A percentile compares a stretch with the other conserved stretches of the same genome.
These are phyloP conservation scores for Gnomoniopsis smithogilvyi DNA, from an alignment of 2,329 filamentous ascomycete genomes.

Conservation along the genomic window DNA sequence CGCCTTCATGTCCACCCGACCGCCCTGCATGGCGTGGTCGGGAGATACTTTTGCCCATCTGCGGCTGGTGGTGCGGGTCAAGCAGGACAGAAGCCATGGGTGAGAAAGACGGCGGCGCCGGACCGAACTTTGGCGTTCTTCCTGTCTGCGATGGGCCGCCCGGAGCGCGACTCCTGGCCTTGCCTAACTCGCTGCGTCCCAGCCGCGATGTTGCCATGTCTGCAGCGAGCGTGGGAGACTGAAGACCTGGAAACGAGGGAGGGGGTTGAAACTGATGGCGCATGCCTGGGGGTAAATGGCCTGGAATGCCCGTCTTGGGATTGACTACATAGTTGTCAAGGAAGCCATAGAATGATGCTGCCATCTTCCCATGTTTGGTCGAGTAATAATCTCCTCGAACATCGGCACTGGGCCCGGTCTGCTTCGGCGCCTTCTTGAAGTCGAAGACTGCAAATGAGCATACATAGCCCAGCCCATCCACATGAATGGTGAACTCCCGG, in stretches of 20 bases:
- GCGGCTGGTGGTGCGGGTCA: constrained; percentile 72
- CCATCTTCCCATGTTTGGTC: constrained; percentile 96
- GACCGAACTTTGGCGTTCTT: constrained; percentile 42
- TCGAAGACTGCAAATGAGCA: constrained; percentile 98
- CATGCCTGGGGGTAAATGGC: constrained; percentile 53
- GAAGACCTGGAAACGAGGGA: constrained; percentile 69
- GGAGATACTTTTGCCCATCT: constrained; percentile 45
- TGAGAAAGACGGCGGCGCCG: constrained; percentile 49
- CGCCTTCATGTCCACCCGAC: constrained; percentile 43
- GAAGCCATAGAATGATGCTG: constrained; percentile 94
- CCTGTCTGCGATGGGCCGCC: constrained; percentile 31
- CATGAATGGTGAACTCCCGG: constrained; percentile 93
- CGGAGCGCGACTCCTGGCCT: constrained; percentile 38
- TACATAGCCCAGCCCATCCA: constrained; percentile 92
- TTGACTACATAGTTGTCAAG: constrained; percentile 85
- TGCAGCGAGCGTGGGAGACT: constrained; percentile 55
- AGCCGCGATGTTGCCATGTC: constrained; percentile 54
- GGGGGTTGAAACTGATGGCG: constrained; percentile 69
- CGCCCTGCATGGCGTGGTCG: constrained; percentile 34
- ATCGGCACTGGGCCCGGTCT: constrained; percentile 48
- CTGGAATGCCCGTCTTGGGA: constrained; percentile 63
- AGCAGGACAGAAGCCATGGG: constrained; percentile 72
- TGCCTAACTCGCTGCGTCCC: constrained; percentile 38
- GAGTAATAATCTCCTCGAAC: constrained; percentile 90
- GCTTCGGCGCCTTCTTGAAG: constrained; percentile 75